A percentile compares a stretch with the other conserved stretches of the same genome.
Conservation (phyloP, 148 eudicot species). For the Nepenthes gracilis region DNA sequence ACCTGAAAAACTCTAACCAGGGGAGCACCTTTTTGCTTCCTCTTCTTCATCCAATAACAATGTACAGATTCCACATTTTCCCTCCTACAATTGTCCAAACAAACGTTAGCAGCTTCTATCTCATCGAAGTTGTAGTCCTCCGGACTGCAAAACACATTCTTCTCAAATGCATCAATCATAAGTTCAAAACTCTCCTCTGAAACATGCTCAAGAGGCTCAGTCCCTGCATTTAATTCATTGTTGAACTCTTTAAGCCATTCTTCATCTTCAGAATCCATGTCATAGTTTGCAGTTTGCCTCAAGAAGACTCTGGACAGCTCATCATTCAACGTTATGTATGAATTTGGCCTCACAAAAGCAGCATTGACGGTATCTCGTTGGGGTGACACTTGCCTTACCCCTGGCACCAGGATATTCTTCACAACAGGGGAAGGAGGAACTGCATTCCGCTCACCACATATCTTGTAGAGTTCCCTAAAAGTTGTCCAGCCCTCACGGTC, state of each 20-base stretch:
- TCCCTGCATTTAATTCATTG: slow-evolving; percentile 9
- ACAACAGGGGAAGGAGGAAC: slow-evolving; percentile 22
- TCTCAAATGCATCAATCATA: slow-evolving; percentile 80
- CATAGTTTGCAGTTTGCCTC: slow-evolving; percentile 55
- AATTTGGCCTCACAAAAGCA: slow-evolving; percentile 43
- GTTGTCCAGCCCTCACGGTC: slow-evolving; percentile 61
- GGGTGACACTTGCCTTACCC: slow-evolving; percentile 43
- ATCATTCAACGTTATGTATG: slow-evolving; percentile 50
- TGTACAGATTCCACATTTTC: slow-evolving; percentile 39
- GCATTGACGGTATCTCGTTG: slow-evolving; percentile 11
- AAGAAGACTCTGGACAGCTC: slow-evolving; percentile 67
- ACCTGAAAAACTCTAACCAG: slow-evolving; percentile 42
- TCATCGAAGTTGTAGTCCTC: slow-evolving; percentile 26
- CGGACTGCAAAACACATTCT: slow-evolving; percentile 38
- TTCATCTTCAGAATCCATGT: slow-evolving; percentile 79
- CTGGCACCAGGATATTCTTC: slow-evolving; percentile 64
- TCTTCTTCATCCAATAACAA: slow-evolving; percentile 53
- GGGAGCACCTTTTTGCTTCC: slow-evolving; percentile 45
- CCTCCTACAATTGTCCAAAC: slow-evolving; percentile 28
- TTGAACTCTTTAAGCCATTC: slow-evolving; percentile 55
- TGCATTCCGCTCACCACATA: slow-evolving; percentile 54
- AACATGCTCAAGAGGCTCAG: slow-evolving; percentile 19
- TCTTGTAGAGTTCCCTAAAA: slow-evolving; percentile 67
- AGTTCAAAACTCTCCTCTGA: slow-evolving; percentile 60
- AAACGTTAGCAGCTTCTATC: slow-evolving; percentile 29